These are phyloP conservation scores for Symbiodinium natans DNA, from an alignment of 73 alveolate genomes.

Conservation along the genomic window DNA sequence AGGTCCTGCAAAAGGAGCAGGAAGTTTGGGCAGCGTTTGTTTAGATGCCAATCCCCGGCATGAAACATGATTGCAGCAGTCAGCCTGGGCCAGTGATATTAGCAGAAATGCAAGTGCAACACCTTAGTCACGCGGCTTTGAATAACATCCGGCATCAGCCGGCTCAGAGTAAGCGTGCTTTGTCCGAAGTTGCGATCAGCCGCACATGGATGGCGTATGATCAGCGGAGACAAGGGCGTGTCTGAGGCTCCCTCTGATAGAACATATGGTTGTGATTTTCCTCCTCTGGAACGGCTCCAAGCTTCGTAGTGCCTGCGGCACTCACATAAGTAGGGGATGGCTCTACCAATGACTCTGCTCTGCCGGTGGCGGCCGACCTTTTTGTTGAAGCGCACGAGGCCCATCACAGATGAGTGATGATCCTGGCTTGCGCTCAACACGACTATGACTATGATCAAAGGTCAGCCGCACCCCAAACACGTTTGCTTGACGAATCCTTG, in stretches of 20 bases:
- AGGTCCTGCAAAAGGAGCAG: neutral
- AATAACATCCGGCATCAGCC: too few relatives aligned
- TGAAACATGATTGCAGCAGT: neutral
- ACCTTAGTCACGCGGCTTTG: neutral
- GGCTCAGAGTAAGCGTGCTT: too few relatives aligned
- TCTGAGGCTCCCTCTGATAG: conserved; percentile 26
- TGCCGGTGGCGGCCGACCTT: conserved; percentile 3
- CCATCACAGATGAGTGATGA: conserved; percentile 18
- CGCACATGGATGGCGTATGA: too few relatives aligned
- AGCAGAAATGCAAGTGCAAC: conserved; percentile 12
- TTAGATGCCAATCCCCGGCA: too few relatives aligned
- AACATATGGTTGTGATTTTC: conserved; percentile 37
- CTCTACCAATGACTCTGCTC: neutral
- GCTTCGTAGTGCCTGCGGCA: conserved; percentile 28
- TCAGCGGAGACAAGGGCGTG: too few relatives aligned
- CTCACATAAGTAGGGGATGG: neutral
- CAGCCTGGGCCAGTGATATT: conserved; percentile 26
- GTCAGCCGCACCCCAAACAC: neutral
- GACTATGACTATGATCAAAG: neutral
- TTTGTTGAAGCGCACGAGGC: conserved; percentile 50
- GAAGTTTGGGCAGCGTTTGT: neutral
- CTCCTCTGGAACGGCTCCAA: conserved; percentile 69
- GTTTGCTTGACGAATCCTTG: too few relatives aligned
- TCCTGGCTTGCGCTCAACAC: neutral
- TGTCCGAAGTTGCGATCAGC: too few relatives aligned